Percentiles rank a stretch among this genome's conserved stretches.
Evolutionary conservation across 345 rosid genomes (phyloP).

Genomic region (Salix suchowensis): DNA sequence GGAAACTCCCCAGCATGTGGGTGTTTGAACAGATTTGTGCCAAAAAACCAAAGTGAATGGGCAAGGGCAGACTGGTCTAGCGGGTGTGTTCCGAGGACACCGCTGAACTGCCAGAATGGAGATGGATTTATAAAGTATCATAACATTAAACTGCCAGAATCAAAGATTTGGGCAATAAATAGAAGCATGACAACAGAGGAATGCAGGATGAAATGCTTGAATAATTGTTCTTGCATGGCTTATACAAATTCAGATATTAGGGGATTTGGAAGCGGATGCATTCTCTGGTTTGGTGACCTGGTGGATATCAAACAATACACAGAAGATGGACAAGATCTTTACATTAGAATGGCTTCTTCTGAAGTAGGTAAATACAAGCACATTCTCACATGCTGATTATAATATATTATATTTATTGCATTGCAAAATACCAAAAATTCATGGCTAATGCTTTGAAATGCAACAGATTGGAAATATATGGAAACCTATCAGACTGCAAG

Average conservation of each 20-base stretch:
- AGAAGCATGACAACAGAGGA: constrained; percentile 1
- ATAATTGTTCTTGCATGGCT: constrained; percentile 22
- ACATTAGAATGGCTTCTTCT: constrained; percentile 17
- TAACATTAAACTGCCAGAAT: constrained; percentile 15
- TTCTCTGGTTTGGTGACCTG: constrained; percentile 20
- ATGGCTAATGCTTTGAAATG: no score
- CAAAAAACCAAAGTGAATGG: constrained; percentile 6
- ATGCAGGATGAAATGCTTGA: constrained; percentile 13
- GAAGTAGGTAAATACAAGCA: constrained; percentile 10
- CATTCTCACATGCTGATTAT: neutral
- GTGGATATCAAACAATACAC: neutral
- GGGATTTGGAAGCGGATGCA: constrained; percentile 20
- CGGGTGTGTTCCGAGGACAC: constrained; percentile 14
- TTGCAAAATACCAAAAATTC: no score
- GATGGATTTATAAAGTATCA: neutral
- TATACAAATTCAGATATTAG: constrained; percentile 18
- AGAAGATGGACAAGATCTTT: constrained; percentile 14
- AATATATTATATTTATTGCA: no score
- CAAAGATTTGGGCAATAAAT: neutral
- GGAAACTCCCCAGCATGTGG: constrained; percentile 1
- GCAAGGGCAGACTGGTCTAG: constrained; percentile 1
- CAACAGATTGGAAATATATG: no score
- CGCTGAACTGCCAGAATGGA: neutral
- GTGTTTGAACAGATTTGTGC: constrained; percentile 16
- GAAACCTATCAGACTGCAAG: neutral